A percentile compares a stretch with the other conserved stretches of the same genome.
Conservation (phyloP, 1,284 basidiomycete genomes). For the Microbotryum intermedium region DNA sequence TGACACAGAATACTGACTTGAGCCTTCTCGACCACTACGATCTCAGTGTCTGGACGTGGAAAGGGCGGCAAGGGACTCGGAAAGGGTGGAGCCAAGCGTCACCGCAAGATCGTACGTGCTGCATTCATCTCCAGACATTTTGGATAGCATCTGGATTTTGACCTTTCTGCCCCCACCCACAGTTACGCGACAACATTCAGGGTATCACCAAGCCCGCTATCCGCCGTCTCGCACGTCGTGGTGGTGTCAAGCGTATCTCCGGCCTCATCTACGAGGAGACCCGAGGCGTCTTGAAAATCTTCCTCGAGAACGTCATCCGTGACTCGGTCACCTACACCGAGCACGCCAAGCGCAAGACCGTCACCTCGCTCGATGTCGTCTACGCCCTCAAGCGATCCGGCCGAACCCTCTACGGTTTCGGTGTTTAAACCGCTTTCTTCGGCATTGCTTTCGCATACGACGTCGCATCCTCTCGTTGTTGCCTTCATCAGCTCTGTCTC, state of each 20-base stretch:
- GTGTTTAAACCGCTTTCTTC: constrained; percentile 45
- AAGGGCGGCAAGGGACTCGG: constrained; percentile 63
- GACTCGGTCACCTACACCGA: constrained; percentile 85
- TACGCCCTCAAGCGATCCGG: constrained; percentile 89
- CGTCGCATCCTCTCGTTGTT: not conserved
- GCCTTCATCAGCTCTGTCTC: too few species aligned
- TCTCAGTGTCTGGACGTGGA: constrained; percentile 34
- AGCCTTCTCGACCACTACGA: not conserved
- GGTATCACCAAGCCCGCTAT: constrained; percentile 88
- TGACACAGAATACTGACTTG: not conserved
- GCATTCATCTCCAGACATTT: too few species aligned
- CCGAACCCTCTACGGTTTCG: constrained; percentile 74
- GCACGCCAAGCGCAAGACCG: constrained; percentile 82
- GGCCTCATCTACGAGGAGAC: constrained; percentile 91
- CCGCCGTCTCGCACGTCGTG: constrained; percentile 86
- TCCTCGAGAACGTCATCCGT: constrained; percentile 72
- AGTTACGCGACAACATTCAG: constrained; percentile 62
- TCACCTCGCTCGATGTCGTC: constrained; percentile 80
- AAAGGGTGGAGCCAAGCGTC: constrained; percentile 60
- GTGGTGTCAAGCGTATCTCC: constrained; percentile 91
- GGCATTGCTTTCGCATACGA: not conserved
- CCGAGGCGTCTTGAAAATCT: constrained; percentile 71
- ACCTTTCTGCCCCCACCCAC: constrained; percentile 2
- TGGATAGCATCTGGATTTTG: too few species aligned
- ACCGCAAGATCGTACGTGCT: constrained; percentile 25